phyloP scores from a whole-genome alignment of 1,284 basidiomycete species.

The Papiliotrema terrestris region DNA sequence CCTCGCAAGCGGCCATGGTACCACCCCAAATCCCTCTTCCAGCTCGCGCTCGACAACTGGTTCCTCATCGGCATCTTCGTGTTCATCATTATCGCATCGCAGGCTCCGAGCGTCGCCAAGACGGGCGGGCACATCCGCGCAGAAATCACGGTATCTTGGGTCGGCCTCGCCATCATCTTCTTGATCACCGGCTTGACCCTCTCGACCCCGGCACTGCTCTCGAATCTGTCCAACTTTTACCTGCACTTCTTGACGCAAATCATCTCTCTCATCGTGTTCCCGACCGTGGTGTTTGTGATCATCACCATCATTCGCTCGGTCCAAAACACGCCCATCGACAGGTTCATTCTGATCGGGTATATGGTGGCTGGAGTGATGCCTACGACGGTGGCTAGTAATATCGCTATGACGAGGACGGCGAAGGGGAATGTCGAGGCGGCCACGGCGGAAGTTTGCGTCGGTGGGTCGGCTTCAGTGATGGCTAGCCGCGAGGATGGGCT shows the following conservation, averaged over 20 bases:
- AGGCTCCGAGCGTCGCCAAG: slow-evolving; percentile 20
- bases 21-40: background rate
- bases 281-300: slow-evolving; percentile 27
- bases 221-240: slow-evolving; percentile 23
- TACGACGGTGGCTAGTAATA: slow-evolving; percentile 35
- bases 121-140: slow-evolving; percentile 19
- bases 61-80: slow-evolving; percentile 33
- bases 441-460: slow-evolving; percentile 34
- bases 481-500: background rate
- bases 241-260: slow-evolving; percentile 36
- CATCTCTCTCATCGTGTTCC: slow-evolving; percentile 36
- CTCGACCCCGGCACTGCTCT: slow-evolving; percentile 17
- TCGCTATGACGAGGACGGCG: slow-evolving; percentile 37
- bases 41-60: slow-evolving; percentile 19
- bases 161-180: slow-evolving; percentile 39
- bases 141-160: slow-evolving; percentile 24
- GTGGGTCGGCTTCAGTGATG: slow-evolving; percentile 11
- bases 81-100: slow-evolving; percentile 25
- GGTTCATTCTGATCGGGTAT: slow-evolving; percentile 32
- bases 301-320: slow-evolving; percentile 23
- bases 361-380: slow-evolving; percentile 33
- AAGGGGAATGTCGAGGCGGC: slow-evolving; percentile 34
- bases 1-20: slow-evolving; percentile 1
- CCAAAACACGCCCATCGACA: slow-evolving; percentile 19
- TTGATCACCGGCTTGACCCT: slow-evolving; percentile 39